Evolutionary conservation across 441 rosid species (phyloP), one percentile per base, ranked within the genome.

Genomic region (Mallotus japonicus): DNA sequence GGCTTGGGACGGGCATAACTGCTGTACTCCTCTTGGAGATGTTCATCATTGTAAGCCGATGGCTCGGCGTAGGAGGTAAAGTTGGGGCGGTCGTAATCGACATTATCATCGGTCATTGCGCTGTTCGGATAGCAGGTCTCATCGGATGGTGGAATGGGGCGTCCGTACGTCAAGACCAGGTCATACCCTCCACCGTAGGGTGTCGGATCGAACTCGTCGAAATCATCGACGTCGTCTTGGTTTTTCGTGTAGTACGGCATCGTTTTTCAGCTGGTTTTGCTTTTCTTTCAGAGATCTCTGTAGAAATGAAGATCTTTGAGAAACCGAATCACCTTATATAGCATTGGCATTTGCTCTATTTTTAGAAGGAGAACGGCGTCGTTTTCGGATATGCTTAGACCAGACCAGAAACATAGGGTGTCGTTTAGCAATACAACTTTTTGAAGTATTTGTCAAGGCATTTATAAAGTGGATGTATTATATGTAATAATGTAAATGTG

Each of bases 111-210:
- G n/a, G 59, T 51, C 15, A 50, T 50, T 0, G 76, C 58, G 50
- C 53, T 61, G 59, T 42, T 55, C 0, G 87, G 83, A 74, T 89
- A 77, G 78, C 97, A 92, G 32, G 83, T 89, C 62, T 90, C 92
- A 0, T 83, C 88, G 59, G 88, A 87, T 15, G 87, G 89, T 3
- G 84, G 81, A 50, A 89, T 75, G 20, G 97, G 91, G 51, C 96
- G 96, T 50, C 97, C 95, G 74, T 84, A 92, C 12, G 89, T 85
- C 79, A 84, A 60, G 12, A 74, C 47, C 73, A 90, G 62, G 83
- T 90, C 91, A 83, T 87, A 92, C 0, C 97, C 97, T 2, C 97
- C 97, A 3, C 91, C 90, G 83, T 90, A 92, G 0, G 97, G 97
- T 19, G 94, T 92, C 3, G 96, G 88, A 79, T 92, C 97, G 67